These are phyloP conservation scores for Eimeria brunetti DNA, from an alignment of 169 alveolate genomes.

Conservation along the genomic window DNA sequence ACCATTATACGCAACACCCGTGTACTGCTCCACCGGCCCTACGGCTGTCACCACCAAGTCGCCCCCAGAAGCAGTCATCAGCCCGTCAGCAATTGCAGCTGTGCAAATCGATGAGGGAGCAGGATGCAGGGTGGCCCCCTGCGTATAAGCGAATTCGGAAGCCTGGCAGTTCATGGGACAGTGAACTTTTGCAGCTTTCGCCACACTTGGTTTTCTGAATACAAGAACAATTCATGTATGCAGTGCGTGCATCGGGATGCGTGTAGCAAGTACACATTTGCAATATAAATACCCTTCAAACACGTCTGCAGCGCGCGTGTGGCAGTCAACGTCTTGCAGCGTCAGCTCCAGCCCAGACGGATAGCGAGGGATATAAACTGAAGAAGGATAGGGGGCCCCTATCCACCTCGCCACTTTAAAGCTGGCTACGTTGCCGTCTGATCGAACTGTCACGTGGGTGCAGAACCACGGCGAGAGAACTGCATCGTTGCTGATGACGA, in stretches of 20 bases:
- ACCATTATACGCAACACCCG: slow-evolving; percentile 77
- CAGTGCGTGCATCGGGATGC: background rate
- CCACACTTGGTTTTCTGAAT: slow-evolving; percentile 45
- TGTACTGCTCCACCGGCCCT: slow-evolving; percentile 82
- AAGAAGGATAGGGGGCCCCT: slow-evolving; percentile 83
- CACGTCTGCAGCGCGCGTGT: slow-evolving; percentile 89
- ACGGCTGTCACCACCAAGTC: slow-evolving; percentile 83
- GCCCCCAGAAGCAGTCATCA: slow-evolving; percentile 89
- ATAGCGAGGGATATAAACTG: slow-evolving; percentile 80
- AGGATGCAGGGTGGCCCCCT: slow-evolving; percentile 87
- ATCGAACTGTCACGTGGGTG: slow-evolving; percentile 80
- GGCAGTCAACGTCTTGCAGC: slow-evolving; percentile 91
- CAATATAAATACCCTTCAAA: slow-evolving; percentile 80
- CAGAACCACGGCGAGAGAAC: slow-evolving; percentile 87
- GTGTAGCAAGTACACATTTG: background rate
- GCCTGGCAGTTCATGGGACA: slow-evolving; percentile 87
- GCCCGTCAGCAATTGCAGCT: slow-evolving; percentile 93
- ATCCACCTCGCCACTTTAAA: slow-evolving; percentile 86
- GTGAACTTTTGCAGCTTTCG: slow-evolving; percentile 77
- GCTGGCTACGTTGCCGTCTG: slow-evolving; percentile 82
- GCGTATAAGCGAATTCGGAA: slow-evolving; percentile 82
- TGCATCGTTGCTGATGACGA: slow-evolving; percentile 83
- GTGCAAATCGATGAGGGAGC: slow-evolving; percentile 92
- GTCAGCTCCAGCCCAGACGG: slow-evolving; percentile 86
- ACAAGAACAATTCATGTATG: background rate